These are phyloP conservation scores for Fragosphaeria purpurea DNA, from an alignment of 2,329 filamentous ascomycete genomes.

Conservation along the genomic window DNA sequence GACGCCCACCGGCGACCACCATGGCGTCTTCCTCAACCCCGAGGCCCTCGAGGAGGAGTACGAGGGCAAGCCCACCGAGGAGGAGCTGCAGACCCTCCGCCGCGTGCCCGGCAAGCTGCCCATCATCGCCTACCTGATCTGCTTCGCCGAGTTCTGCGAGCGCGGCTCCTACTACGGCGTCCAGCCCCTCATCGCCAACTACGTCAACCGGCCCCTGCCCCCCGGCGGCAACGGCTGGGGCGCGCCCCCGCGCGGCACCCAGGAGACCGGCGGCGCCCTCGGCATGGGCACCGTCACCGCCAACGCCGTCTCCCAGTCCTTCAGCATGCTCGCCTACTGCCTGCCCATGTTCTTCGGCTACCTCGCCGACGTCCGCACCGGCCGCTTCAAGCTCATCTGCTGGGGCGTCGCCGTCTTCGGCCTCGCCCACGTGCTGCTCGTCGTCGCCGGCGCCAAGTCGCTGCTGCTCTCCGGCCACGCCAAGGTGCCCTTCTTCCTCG, in stretches of 20 bases:
- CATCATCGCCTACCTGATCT: slow-evolving; percentile 57
- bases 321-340: slow-evolving; percentile 46
- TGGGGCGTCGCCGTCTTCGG: slow-evolving; percentile 58
- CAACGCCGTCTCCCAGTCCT: slow-evolving; percentile 43
- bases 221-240: slow-evolving; percentile 39
- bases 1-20: slow-evolving; percentile 5
- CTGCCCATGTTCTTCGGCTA: slow-evolving; percentile 46
- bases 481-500: slow-evolving; percentile 50
- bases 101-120: slow-evolving; percentile 56
- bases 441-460: slow-evolving; percentile 43
- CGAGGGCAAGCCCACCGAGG: slow-evolving; percentile 46
- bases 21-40: slow-evolving; percentile 8
- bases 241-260: slow-evolving; percentile 28
- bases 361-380: slow-evolving; percentile 57
- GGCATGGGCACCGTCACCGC: slow-evolving; percentile 45
- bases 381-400: slow-evolving; percentile 63
- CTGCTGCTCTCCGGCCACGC: slow-evolving; percentile 34
- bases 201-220: slow-evolving; percentile 47
- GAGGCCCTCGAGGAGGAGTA: slow-evolving; percentile 13
- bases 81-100: slow-evolving; percentile 51
- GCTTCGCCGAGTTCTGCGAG: slow-evolving; percentile 65
- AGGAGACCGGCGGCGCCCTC: slow-evolving; percentile 47
- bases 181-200: slow-evolving; percentile 58
- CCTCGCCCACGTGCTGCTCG: slow-evolving; percentile 58
- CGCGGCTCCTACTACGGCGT: slow-evolving; percentile 71